Conservation (phyloP, 805 yeast species). For the Barnettozyma salicaria region DNA sequence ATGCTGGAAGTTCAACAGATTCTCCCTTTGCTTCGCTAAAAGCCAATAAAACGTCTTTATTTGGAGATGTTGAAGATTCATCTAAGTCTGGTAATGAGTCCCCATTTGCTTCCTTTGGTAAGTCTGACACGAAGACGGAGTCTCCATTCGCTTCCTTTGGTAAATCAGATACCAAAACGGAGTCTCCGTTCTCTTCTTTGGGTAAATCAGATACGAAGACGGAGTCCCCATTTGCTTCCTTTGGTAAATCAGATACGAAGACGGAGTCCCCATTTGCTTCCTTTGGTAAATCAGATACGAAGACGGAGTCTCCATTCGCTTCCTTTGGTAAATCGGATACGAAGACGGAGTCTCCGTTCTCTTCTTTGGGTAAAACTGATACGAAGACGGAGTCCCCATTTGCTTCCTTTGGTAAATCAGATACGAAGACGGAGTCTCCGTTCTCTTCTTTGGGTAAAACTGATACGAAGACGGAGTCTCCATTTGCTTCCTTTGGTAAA, state of each 20-base stretch:
- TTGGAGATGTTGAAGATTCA: slow-evolving; percentile 1
- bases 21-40: slow-evolving; percentile 12
- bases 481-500: slow-evolving; percentile 15
- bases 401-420: slow-evolving; percentile 14
- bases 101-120: slow-evolving; percentile 3
- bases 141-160: slow-evolving; percentile 11
- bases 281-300: slow-evolving; percentile 9
- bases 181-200: slow-evolving; percentile 19
- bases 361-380: neutral
- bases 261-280: slow-evolving; percentile 14
- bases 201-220: slow-evolving; percentile 12
- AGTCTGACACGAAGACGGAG: neutral
- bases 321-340: neutral
- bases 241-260: slow-evolving; percentile 9
- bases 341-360: slow-evolving; percentile 12
- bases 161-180: neutral
- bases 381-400: slow-evolving; percentile 17
- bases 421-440: slow-evolving; percentile 15
- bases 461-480: slow-evolving; percentile 6
- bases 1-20: neutral
- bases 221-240: slow-evolving; percentile 22
- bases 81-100: slow-evolving; percentile 1
- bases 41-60: neutral
- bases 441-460: slow-evolving; percentile 20
- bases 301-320: slow-evolving; percentile 11